Percentiles rank a stretch among this genome's conserved stretches.
These are phyloP conservation scores for Colletotrichum australisinense DNA, from an alignment of 2,329 filamentous ascomycete species.

Conservation along the genomic window DNA sequence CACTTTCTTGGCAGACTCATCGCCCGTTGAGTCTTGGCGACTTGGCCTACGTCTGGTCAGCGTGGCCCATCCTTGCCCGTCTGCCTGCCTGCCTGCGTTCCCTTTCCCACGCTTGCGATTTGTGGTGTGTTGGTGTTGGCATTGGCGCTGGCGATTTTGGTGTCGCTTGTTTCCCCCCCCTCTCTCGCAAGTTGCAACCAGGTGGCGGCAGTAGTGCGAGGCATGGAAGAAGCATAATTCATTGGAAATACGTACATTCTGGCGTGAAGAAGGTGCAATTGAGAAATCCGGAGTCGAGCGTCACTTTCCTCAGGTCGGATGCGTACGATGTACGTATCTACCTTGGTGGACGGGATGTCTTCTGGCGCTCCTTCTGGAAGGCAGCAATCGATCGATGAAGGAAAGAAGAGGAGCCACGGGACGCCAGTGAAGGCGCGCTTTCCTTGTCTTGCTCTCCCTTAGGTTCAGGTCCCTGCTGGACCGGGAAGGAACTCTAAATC, in stretches of 20 bases:
- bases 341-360: background rate
- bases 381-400: background rate
- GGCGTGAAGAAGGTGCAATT: background rate
- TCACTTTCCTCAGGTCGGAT: background rate
- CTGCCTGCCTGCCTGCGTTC: background rate
- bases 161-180: background rate
- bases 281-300: background rate
- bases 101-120: background rate
- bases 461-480: background rate
- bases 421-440: background rate
- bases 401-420: background rate
- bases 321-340: background rate
- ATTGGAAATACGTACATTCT: background rate
- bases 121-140: background rate
- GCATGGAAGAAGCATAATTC: background rate
- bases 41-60: constrained; percentile 24
- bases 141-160: background rate
- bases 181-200: background rate
- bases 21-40: constrained; percentile 32
- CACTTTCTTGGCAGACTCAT: constrained; percentile 35
- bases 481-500: background rate
- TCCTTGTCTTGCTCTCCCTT: background rate
- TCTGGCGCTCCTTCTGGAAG: background rate
- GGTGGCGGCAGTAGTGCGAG: background rate
- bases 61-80: constrained; percentile 12